phyloP scores from a whole-genome alignment of 2,329 filamentous ascomycete species.

The Alternaria novae-zelandiae region DNA sequence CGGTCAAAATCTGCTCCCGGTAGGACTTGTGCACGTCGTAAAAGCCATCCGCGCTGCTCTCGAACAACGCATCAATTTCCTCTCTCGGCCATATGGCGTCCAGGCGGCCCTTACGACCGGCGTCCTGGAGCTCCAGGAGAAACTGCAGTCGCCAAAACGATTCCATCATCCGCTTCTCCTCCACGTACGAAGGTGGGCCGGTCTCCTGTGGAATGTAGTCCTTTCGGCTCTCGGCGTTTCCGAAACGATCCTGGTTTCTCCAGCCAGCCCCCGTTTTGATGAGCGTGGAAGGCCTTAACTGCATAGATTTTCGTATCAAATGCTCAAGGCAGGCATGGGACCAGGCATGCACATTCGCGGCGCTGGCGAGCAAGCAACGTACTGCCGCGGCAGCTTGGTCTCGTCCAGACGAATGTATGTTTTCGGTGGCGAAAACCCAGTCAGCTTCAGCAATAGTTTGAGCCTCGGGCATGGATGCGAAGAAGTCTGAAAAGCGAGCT shows the following conservation, averaged over 20 bases:
- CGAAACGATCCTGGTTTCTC: no score
- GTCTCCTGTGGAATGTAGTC: constrained; percentile 13
- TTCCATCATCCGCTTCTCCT: constrained; percentile 13
- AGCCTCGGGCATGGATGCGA: neutral
- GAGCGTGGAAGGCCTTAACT: constrained; percentile 10
- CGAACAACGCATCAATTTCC: neutral
- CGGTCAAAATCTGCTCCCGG: constrained; percentile 4
- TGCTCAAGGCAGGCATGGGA: constrained; percentile 14
- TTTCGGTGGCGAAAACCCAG: neutral
- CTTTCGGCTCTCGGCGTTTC: constrained; percentile 9
- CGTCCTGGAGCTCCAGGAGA: constrained; percentile 10
- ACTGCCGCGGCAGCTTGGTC: constrained; percentile 2
- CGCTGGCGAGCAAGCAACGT: constrained; percentile 4
- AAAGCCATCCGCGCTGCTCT: constrained; percentile 3
- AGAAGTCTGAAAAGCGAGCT: neutral
- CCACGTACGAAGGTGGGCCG: constrained; percentile 9
- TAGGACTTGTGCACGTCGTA: no score
- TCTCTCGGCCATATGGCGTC: neutral
- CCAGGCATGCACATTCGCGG: constrained; percentile 8
- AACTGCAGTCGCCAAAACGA: constrained; percentile 13
- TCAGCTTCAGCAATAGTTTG: neutral
- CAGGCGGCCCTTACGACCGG: neutral
- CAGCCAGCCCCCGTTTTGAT: neutral
- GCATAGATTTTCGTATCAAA: constrained; percentile 11
- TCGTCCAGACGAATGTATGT: neutral